Evolutionary conservation across 2,329 filamentous ascomycete species (phyloP), one percentile per base, ranked within the genome.

Genomic region (Apiospora phragmitis): DNA sequence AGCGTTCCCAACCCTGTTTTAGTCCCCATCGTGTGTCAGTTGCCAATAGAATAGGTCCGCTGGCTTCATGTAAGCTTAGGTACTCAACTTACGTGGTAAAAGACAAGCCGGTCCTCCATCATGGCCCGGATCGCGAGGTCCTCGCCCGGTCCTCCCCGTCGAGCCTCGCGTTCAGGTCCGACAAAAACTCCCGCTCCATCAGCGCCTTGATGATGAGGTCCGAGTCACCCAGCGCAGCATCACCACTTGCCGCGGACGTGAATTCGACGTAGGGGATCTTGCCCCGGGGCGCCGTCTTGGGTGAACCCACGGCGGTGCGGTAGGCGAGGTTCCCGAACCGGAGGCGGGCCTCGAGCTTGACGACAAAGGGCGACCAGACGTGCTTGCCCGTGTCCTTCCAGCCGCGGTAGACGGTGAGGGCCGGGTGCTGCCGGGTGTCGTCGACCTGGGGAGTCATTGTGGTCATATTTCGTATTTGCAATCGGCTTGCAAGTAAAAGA

Each of bases 351-450:
- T 92, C 90, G 68, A 91, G 81, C 77, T 92, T 92, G 62, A 80
- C 86, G 68, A 90, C 88, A 73, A 90, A 91, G 12, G 89, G 89
- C 0, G 89, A 91, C 87, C 87, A 90, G 68, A 85, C 83, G 74
- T 90, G 84, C 24, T 74, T 74, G 6, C 80, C 81, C 1, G 77
- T 71, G 2, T 79, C 76, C 42, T 80, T 79, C 71, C 82, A 86
- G 65, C 88, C 88, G 51, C 88, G 86, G 77, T 83, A 88, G 67
- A 91, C 72, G 8, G 80, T 86, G 55, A 84, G 75, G 14, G 71
- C 67, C 3, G 69, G 41, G 35, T 21, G n/a, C 35, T 65, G n/a
- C 11, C 24, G 45, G 21, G 9, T 49, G 8, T 8, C 21, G n/a
- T 24, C 7, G 8, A 26, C 47, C 12, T 18, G 7, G 51, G 51